These are phyloP conservation scores for Mesembryanthemum crystallinum DNA, from an alignment of 148 eudicot genomes.

Conservation along the genomic window DNA sequence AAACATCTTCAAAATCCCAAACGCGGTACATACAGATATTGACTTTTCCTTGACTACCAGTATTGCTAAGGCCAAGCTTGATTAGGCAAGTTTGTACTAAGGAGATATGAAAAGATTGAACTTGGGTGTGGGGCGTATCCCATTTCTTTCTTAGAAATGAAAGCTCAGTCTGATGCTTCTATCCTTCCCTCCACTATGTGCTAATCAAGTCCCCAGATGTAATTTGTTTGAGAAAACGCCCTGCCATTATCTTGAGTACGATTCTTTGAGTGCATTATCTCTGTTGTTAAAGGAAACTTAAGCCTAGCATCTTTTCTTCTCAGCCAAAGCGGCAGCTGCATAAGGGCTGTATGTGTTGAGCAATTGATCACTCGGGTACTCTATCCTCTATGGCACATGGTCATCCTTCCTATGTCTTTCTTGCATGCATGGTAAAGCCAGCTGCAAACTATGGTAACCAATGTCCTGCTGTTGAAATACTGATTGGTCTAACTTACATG, in stretches of 20 bases:
- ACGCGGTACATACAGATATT: not conserved
- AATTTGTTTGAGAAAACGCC: not conserved
- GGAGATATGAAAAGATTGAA: not conserved
- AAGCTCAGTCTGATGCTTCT: not conserved
- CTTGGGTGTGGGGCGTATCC: not conserved
- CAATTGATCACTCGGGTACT: no score
- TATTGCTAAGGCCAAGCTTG: no score
- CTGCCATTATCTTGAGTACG: not conserved
- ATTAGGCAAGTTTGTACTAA: not conserved
- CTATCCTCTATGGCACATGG: not conserved
- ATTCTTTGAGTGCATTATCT: not conserved
- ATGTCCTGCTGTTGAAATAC: no score
- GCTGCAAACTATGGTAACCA: no score
- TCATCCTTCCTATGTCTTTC: not conserved
- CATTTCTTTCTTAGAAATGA: not conserved
- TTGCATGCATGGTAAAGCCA: no score
- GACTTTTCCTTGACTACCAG: not conserved
- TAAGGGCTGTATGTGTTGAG: not conserved
- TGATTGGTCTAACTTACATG: no score
- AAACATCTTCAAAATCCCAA: not conserved
- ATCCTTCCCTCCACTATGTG: not conserved
- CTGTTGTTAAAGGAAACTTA: not conserved
- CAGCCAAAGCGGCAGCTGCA: not conserved
- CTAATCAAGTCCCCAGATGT: not conserved
- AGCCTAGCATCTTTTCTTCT: not conserved